Evolutionary conservation across 768 basidiomycete species (phyloP).

Genomic region (Naganishia onofrii): DNA sequence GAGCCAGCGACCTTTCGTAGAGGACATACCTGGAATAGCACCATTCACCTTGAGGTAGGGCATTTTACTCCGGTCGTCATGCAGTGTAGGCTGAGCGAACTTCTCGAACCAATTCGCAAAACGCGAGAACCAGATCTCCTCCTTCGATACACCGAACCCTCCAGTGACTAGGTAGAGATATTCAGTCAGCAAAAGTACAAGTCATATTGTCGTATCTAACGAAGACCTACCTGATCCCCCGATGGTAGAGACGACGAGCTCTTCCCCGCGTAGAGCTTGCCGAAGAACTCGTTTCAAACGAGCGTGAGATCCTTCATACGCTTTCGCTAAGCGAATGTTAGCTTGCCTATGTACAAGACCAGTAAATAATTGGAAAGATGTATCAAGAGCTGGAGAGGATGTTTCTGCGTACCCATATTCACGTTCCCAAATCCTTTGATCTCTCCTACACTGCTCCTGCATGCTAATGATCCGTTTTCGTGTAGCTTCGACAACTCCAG

Average conservation of each 20-base stretch:
- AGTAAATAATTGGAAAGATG: not conserved
- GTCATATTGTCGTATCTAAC: not conserved
- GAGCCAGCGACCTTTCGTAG: not conserved
- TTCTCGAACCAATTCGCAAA: slow-evolving; percentile 47
- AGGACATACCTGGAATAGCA: slow-evolving; percentile 40
- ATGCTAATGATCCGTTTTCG: slow-evolving; percentile 17
- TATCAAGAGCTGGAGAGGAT: not conserved
- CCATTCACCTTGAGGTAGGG: slow-evolving; percentile 37
- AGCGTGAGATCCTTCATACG: slow-evolving; percentile 27
- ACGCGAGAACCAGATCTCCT: slow-evolving; percentile 45
- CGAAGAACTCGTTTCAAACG: slow-evolving; percentile 33
- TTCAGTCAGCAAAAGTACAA: not conserved
- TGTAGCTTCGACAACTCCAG: not conserved
- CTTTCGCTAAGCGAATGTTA: slow-evolving; percentile 19
- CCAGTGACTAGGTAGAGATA: slow-evolving; percentile 38
- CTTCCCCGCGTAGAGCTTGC: slow-evolving; percentile 43
- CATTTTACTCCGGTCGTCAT: not conserved
- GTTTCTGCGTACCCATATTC: slow-evolving; percentile 17
- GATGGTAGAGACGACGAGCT: slow-evolving; percentile 40
- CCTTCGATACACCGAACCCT: slow-evolving; percentile 43
- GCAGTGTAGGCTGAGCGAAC: slow-evolving; percentile 28
- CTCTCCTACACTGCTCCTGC: slow-evolving; percentile 3
- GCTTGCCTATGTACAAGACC: not conserved
- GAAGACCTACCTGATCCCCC: slow-evolving; percentile 45
- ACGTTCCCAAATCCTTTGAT: slow-evolving; percentile 1